Evolutionary conservation across 108 stramenopile species (phyloP).

Genomic region (Schizochytrium sp.): DNA sequence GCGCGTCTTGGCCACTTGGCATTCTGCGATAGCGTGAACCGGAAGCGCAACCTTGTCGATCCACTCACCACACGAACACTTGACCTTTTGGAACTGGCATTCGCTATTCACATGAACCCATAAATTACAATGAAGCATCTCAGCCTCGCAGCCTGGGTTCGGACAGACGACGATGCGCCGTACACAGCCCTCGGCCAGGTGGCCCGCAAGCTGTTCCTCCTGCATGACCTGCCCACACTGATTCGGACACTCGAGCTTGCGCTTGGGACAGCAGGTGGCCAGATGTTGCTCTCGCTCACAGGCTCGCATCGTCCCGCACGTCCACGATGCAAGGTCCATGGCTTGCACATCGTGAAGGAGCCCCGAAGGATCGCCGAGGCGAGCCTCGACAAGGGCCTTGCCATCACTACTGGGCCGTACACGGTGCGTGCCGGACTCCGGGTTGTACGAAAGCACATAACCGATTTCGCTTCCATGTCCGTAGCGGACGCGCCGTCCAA

Average conservation of each 20-base stretch:
- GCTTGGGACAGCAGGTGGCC: neutral
- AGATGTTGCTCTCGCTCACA: neutral
- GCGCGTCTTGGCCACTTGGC: neutral
- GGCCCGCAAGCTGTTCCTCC: neutral
- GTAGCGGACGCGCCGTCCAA: neutral
- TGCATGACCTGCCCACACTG: neutral
- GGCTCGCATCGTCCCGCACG: neutral
- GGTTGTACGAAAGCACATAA: neutral
- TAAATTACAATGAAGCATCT: neutral
- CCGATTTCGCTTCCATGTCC: neutral
- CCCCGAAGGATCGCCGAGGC: neutral
- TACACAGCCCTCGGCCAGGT: neutral
- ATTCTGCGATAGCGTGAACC: neutral
- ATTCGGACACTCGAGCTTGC: neutral
- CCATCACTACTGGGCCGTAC: neutral
- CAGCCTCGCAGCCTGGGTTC: neutral
- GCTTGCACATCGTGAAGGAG: neutral
- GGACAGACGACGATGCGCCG: neutral
- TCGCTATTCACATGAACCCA: neutral
- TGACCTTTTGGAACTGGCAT: neutral
- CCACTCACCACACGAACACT: neutral
- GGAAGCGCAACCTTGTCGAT: neutral
- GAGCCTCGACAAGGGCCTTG: neutral
- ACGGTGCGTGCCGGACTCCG: neutral
- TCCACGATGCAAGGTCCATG: neutral